phyloP scores from a whole-genome alignment of 1,284 basidiomycete species.

The Boletellus deceptivus region DNA sequence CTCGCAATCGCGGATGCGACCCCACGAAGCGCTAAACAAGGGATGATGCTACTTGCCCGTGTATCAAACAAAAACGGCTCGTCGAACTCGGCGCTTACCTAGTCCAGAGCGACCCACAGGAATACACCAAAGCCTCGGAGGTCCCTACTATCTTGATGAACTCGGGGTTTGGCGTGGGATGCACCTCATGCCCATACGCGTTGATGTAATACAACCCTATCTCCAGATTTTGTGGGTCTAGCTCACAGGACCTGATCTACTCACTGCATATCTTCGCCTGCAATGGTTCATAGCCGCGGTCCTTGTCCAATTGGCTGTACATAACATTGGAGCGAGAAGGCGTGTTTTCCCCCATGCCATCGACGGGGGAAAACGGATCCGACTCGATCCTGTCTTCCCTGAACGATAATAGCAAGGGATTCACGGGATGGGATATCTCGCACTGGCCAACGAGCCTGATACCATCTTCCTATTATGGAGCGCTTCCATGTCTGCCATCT shows the following conservation, averaged over 20 bases:
- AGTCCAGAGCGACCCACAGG: slow-evolving; percentile 92
- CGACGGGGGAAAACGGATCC: slow-evolving; percentile 42
- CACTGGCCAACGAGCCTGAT: slow-evolving; percentile 89
- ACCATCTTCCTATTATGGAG: slow-evolving; percentile 63
- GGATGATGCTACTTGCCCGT: slow-evolving; percentile 64
- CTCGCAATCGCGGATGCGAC: slow-evolving; percentile 79
- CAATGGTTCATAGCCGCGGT: slow-evolving; percentile 54
- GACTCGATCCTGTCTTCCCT: slow-evolving; percentile 26
- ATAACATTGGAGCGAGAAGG: slow-evolving; percentile 58
- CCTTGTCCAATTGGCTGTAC: slow-evolving; percentile 59
- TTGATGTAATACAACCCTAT: slow-evolving; percentile 91
- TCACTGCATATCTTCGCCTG: slow-evolving; percentile 66
- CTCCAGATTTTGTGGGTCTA: slow-evolving; percentile 9
- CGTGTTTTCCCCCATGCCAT: slow-evolving; percentile 52
- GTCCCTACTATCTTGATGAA: slow-evolving; percentile 66
- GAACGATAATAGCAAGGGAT: slow-evolving; percentile 30
- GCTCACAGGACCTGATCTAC: slow-evolving; percentile 29
- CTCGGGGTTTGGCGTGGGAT: slow-evolving; percentile 83
- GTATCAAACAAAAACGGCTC: slow-evolving; percentile 11
- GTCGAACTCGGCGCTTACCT: slow-evolving; percentile 46
- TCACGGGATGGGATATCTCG: slow-evolving; percentile 92
- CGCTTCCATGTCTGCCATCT: slow-evolving; percentile 6
- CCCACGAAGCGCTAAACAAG: slow-evolving; percentile 84
- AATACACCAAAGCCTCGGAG: slow-evolving; percentile 82
- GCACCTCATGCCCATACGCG: slow-evolving; percentile 87